These are phyloP conservation scores for Fusarium praegraminearum DNA, from an alignment of 2,329 filamentous ascomycete species.

Conservation along the genomic window DNA sequence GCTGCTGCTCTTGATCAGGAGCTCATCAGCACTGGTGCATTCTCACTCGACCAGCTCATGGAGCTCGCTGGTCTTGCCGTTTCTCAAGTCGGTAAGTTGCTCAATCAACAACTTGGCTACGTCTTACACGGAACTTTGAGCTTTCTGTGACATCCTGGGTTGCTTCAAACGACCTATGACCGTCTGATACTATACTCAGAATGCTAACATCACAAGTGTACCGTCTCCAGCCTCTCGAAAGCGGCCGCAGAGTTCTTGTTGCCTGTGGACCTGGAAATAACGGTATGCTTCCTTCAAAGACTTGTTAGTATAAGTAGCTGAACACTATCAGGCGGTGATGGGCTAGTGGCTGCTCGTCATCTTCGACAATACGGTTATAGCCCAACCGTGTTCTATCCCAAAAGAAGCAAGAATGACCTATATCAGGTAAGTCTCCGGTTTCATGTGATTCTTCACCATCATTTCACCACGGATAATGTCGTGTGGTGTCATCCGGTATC, in stretches of 20 bases:
- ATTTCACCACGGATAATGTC: slow-evolving; percentile 15
- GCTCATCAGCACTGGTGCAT: slow-evolving; percentile 88
- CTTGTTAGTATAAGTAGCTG: background rate
- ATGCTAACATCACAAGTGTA: slow-evolving; percentile 70
- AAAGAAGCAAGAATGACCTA: slow-evolving; percentile 88
- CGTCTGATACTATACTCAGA: background rate
- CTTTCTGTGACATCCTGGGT: background rate
- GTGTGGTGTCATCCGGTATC: background rate
- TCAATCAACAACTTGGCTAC: background rate
- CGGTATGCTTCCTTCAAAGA: slow-evolving; percentile 56
- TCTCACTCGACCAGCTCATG: slow-evolving; percentile 97
- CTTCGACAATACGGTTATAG: slow-evolving; percentile 91
- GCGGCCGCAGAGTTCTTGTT: slow-evolving; percentile 80
- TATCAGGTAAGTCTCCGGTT: slow-evolving; percentile 75
- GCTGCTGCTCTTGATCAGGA: slow-evolving; percentile 92
- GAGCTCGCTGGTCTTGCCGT: slow-evolving; percentile 94
- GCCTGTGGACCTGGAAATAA: slow-evolving; percentile 90
- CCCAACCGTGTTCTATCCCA: slow-evolving; percentile 92
- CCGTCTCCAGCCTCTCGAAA: slow-evolving; percentile 79
- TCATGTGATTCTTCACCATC: slow-evolving; percentile 7
- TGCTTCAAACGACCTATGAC: background rate
- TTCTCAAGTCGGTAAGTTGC: slow-evolving; percentile 80
- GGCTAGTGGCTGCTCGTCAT: slow-evolving; percentile 92
- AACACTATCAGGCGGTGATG: slow-evolving; percentile 76
- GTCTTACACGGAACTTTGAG: background rate